Evolutionary conservation across 257 asterid species (phyloP), one percentile per base, ranked within the genome.

Genomic region (Gentiana macrophylla): DNA sequence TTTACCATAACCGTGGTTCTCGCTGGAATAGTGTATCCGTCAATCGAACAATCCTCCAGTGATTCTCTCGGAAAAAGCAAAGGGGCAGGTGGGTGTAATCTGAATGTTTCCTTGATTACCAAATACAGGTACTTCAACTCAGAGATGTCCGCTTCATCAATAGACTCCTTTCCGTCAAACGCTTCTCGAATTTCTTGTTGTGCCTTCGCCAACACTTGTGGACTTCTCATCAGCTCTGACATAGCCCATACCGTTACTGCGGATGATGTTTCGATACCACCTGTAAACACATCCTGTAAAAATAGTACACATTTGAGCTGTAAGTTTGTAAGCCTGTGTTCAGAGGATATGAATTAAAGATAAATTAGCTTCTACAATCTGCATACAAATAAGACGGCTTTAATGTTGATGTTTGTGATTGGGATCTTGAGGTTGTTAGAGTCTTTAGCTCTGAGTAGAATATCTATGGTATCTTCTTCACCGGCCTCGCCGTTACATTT

Each of bases 241-340:
- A 62, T 62, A 5, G 67, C 50, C 67, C 50, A 47, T 47, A 8
- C 50, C 3, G 50, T 47, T 47, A 6, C 11, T 47, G 50, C n/a
- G 3, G 50, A 47, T 6, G 50, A 47, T 8, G 50, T 47, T 47
- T 47, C 50, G 9, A 13, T 47, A 8, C 50, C 50, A 11, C 8
- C 50, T 8, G 8, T 13, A 47, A 47, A 47, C 3, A 47, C 7
- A 2, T 2, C 7, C 50, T 47, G 50, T 13, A 44, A 15, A 45
- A 4, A 15, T 9, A 32, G 2, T 1, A 2, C 1, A 6, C 3
- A 48, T 48, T 8, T 10, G 13, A 4, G 3, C 12, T 46, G n/a
- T 46, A 3, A 8, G n/a, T 8, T 8, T 6, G 50, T 3, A 46
- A 2, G 50, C 3, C 50, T 8, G 50, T 46, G n/a, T 8, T 2